These are phyloP conservation scores for Candida tetrigidarum DNA, from an alignment of 1,139 yeast genomes.

Conservation along the genomic window DNA sequence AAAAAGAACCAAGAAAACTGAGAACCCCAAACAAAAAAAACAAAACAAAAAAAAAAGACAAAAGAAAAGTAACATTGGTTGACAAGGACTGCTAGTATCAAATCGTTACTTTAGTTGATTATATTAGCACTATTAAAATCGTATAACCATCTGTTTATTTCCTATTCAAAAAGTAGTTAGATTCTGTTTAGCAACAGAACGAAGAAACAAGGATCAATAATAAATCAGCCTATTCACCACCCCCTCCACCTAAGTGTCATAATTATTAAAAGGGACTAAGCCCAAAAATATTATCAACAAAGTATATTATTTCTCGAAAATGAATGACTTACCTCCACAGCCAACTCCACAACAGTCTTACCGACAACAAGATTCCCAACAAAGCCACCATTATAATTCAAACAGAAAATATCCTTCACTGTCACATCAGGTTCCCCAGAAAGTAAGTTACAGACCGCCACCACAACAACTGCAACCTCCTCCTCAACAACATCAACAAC, in stretches of 20 bases:
- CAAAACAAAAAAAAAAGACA: background rate
- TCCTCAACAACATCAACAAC: conserved; percentile 22
- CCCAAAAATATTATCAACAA: background rate
- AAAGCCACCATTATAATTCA: conserved; percentile 12
- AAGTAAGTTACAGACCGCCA: conserved; percentile 14
- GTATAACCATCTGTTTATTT: background rate
- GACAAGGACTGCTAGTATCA: background rate
- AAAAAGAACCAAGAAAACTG: no score
- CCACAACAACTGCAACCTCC: conserved; percentile 22
- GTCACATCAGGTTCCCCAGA: conserved; percentile 14
- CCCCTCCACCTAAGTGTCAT: no score
- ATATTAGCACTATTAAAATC: no score
- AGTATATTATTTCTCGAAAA: conserved; percentile 12
- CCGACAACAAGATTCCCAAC: conserved; percentile 16
- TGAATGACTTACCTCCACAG: conserved; percentile 49
- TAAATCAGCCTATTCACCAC: no score
- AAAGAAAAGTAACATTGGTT: background rate
- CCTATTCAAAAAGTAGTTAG: background rate
- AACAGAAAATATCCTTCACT: conserved; percentile 20
- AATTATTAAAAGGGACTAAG: conserved; percentile 1
- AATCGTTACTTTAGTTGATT: no score
- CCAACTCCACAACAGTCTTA: conserved; percentile 54
- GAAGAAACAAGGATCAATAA: no score
- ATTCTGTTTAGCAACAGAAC: no score
- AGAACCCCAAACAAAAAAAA: no score